Evolutionary conservation across 2,329 filamentous ascomycete species (phyloP), one percentile per base, ranked within the genome.

Genomic region (Dactylellina leptospora): DNA sequence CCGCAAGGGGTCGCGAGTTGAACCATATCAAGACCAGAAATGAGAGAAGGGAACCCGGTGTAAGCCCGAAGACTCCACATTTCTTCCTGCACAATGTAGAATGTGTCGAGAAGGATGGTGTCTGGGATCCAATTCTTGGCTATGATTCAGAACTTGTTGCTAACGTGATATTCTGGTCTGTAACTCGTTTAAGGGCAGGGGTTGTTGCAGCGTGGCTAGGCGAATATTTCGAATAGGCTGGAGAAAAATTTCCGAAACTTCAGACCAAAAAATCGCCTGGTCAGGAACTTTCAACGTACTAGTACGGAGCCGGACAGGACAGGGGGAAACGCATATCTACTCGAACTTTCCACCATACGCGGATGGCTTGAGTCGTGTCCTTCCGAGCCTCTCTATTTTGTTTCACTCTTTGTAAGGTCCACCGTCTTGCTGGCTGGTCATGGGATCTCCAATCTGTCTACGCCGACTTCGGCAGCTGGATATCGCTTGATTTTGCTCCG

Each of bases 231-330:
- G 4, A 16, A 40, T 11, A 33, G 5, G 28, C 11, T 53, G 55
- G 30, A 6, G 13, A 61, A 62, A 69, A 70, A 70, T 70, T 62
- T 56, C 64, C 64, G 64, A 70, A 61, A 51, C 48, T 28, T 51
- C 50, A 62, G 33, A 51, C 53, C 44, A 23, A 18, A 60, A 30
- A 30, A 10, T 25, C 13, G 11, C 25, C 33, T 25, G n/a, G n/a
- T n/a, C n/a, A n/a, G 36, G 18, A 9, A 1, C 18, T 40, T 11
- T n/a, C 10, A 11, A n/a, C 36, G 13, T 40, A 16, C 36, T 16
- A 9, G 36, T 16, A 40, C 36, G 36, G 36, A 45, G 11, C 40
- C 11, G 1, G 16, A 20, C 4, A 23, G n/a, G 11, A 18, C 40
- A 9, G 36, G 36, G 36, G 36, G 2, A 4, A 16, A 9, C 36